These are phyloP conservation scores for Stagonosporopsis cucurbitacearum DNA, from an alignment of 2,329 filamentous ascomycete species.

Conservation along the genomic window DNA sequence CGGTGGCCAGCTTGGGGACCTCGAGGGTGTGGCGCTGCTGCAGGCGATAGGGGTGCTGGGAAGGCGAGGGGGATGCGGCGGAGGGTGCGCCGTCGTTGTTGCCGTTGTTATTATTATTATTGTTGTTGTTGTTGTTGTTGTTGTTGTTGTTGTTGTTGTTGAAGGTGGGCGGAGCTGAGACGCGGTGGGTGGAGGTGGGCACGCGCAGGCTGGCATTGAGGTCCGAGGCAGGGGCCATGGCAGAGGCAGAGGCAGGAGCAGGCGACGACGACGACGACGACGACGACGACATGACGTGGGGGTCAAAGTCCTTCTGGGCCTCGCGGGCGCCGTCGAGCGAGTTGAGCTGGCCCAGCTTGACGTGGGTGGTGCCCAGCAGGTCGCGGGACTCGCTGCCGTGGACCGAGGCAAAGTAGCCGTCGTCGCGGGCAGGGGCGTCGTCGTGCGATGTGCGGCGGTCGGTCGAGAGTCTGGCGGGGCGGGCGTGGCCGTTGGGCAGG, in stretches of 20 bases:
- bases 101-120: no score
- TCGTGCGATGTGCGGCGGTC: slow-evolving; percentile 37
- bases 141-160: no score
- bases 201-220: slow-evolving; percentile 45
- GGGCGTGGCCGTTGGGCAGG: slow-evolving; percentile 45
- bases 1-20: slow-evolving; percentile 72
- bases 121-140: no score
- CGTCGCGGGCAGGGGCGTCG: slow-evolving; percentile 44
- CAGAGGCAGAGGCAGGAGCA: slow-evolving; percentile 24
- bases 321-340: slow-evolving; percentile 37
- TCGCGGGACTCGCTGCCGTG: slow-evolving; percentile 46
- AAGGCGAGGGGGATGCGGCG: slow-evolving; percentile 58
- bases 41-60: slow-evolving; percentile 62
- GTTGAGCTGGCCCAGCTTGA: slow-evolving; percentile 44
- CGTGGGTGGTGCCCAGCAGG: slow-evolving; percentile 43
- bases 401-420: slow-evolving; percentile 55
- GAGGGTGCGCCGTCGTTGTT: slow-evolving; percentile 57
- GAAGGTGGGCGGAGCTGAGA: slow-evolving; percentile 68
- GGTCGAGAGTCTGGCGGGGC: slow-evolving; percentile 32
- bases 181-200: slow-evolving; percentile 53
- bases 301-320: slow-evolving; percentile 38
- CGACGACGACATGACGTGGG: no score
- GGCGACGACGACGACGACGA: no score
- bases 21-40: slow-evolving; percentile 89
- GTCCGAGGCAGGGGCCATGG: slow-evolving; percentile 14